phyloP scores from a whole-genome alignment of 768 basidiomycete genomes.

The Tulasnella sp. region DNA sequence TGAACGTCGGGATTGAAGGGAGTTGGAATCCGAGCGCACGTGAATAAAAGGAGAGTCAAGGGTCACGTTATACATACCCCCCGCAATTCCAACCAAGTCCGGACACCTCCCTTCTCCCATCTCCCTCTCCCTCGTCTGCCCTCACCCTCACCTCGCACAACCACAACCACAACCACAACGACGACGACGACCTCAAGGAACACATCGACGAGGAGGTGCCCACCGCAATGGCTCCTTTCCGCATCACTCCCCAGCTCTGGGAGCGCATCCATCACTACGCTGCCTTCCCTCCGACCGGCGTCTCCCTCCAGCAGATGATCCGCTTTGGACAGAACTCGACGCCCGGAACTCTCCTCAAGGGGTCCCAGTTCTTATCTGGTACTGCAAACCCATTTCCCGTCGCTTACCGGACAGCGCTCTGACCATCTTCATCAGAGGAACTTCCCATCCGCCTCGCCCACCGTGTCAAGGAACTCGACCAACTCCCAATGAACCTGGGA shows the following conservation, averaged over 20 bases:
- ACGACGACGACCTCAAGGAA: neutral
- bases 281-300: constrained; percentile 87
- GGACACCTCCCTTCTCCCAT: neutral
- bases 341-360: constrained; percentile 88
- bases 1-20: neutral
- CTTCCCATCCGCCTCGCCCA: constrained; percentile 91
- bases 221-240: constrained; percentile 32
- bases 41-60: neutral
- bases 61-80: neutral
- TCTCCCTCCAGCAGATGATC: constrained; percentile 96
- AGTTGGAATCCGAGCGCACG: neutral
- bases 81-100: neutral
- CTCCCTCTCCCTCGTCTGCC: neutral
- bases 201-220: too few relatives aligned
- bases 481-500: constrained; percentile 82
- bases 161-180: neutral
- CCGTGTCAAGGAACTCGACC: constrained; percentile 90
- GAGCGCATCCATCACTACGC: constrained; percentile 86
- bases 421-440: constrained; percentile 48
- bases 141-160: neutral
- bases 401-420: neutral
- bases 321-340: constrained; percentile 92
- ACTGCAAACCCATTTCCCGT: constrained; percentile 20
- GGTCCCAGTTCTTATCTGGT: constrained; percentile 81
- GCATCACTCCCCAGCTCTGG: constrained; percentile 71